Conservation (phyloP, 176 grass and related monocot genomes). For the Miscanthus lutarioriparius region DNA sequence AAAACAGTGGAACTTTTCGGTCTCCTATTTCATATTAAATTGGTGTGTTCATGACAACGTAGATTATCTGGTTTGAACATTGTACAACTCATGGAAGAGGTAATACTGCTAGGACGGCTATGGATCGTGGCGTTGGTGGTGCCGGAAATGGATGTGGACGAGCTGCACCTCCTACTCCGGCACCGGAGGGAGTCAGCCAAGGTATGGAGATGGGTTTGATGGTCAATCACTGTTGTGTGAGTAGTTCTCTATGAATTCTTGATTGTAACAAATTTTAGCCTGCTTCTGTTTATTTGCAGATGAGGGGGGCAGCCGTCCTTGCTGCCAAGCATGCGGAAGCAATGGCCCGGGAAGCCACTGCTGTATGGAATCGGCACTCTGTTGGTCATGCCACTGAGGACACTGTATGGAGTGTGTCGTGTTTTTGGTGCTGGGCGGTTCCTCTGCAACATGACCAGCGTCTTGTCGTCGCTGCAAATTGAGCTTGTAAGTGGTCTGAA, state of each 20-base stretch:
- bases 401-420: slow-evolving; percentile 47
- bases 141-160: too few species aligned
- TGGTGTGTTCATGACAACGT: too few species aligned
- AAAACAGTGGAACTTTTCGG: too few species aligned
- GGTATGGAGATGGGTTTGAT: slow-evolving; percentile 7
- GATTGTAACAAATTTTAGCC: not conserved
- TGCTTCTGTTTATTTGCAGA: slow-evolving; percentile 48
- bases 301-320: slow-evolving; percentile 59
- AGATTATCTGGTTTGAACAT: too few species aligned
- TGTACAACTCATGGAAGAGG: too few species aligned
- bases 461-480: slow-evolving; percentile 80
- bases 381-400: slow-evolving; percentile 78
- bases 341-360: slow-evolving; percentile 76
- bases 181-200: too few species aligned
- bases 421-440: slow-evolving; percentile 66
- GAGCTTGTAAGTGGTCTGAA: slow-evolving; percentile 66
- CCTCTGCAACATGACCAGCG: slow-evolving; percentile 77
- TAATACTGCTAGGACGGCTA: too few species aligned
- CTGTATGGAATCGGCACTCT: slow-evolving; percentile 71
- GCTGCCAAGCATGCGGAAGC: slow-evolving; percentile 69
- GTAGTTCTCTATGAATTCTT: not conserved
- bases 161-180: too few species aligned
- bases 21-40: too few species aligned
- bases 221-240: not conserved
- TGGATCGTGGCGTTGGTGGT: too few species aligned